Evolutionary conservation across 2,329 filamentous ascomycete genomes (phyloP).

Genomic region (Zymoseptoria passerinii): DNA sequence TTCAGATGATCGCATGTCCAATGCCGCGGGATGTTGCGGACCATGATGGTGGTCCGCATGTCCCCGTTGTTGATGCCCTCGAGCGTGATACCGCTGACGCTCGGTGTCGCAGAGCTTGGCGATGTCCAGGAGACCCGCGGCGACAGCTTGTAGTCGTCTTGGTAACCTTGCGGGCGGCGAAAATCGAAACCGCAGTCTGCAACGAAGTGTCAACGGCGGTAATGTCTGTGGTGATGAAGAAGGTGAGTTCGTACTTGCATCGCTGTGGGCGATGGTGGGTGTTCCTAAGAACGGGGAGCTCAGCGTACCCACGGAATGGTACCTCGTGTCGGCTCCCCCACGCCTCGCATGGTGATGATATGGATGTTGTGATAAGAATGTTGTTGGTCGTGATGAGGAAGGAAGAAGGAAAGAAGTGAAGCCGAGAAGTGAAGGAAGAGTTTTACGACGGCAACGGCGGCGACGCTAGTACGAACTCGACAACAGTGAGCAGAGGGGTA

Average conservation of each 20-base stretch:
- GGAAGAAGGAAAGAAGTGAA: neutral
- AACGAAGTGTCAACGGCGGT: neutral
- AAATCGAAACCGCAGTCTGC: neutral
- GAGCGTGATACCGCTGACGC: constrained; percentile 3
- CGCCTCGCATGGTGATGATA: neutral
- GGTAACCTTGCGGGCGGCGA: neutral
- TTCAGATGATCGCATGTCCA: constrained; percentile 62
- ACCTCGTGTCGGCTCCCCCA: neutral
- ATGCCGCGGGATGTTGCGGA: constrained; percentile 90
- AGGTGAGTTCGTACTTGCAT: neutral
- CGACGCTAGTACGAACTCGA: neutral
- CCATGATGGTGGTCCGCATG: constrained; percentile 60
- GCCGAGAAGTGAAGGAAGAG: neutral
- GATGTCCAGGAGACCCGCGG: neutral
- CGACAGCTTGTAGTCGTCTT: neutral
- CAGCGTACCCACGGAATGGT: neutral
- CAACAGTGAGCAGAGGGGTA: no score
- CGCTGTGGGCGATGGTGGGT: neutral
- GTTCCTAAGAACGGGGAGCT: neutral
- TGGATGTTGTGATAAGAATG: neutral
- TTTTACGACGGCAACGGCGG: neutral
- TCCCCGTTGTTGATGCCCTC: constrained; percentile 39
- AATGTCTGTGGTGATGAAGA: neutral
- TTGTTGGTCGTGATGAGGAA: neutral
- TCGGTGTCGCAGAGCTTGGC: neutral